A percentile compares a stretch with the other conserved stretches of the same genome.
These are phyloP conservation scores for Rostrohypoxylon terebratum DNA, from an alignment of 495 filamentous ascomycete species.

Conservation along the genomic window DNA sequence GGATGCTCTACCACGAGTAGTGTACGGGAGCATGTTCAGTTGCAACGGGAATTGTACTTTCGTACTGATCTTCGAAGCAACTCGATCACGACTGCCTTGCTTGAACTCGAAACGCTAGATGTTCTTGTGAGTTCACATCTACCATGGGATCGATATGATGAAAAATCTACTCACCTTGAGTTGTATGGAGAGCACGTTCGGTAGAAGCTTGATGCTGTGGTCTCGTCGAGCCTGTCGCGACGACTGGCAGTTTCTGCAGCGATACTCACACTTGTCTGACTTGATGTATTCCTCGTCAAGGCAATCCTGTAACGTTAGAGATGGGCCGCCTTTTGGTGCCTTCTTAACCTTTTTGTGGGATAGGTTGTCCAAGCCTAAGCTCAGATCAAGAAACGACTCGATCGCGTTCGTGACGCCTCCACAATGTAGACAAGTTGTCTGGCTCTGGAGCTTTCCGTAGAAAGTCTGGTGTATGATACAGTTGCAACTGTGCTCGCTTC, in stretches of 20 bases:
- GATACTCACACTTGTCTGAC: constrained; percentile 79
- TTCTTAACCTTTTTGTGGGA: constrained; percentile 64
- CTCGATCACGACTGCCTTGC: constrained; percentile 65
- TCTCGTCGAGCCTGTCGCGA: constrained; percentile 81
- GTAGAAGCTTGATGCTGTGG: constrained; percentile 79
- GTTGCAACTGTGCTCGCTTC: constrained; percentile 73
- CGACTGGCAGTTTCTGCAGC: constrained; percentile 79
- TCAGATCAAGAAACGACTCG: constrained; percentile 88
- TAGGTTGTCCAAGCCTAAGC: constrained; percentile 77
- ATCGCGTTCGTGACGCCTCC: constrained; percentile 78
- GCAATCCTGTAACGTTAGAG: constrained; percentile 76
- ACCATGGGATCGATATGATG: background rate
- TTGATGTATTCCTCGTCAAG: constrained; percentile 85
- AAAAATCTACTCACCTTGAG: constrained; percentile 72
- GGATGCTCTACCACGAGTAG: constrained; percentile 65
- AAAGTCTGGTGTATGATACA: constrained; percentile 92
- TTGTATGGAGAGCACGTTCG: constrained; percentile 90
- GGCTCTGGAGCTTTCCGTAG: constrained; percentile 87
- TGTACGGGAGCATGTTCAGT: constrained; percentile 89
- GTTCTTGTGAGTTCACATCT: background rate
- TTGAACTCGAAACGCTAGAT: constrained; percentile 82
- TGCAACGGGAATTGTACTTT: constrained; percentile 85
- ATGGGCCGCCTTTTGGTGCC: constrained; percentile 50
- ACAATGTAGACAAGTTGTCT: constrained; percentile 87
- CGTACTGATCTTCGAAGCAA: constrained; percentile 82